Percentiles rank a stretch among this genome's conserved stretches.
Conservation (phyloP, 1,284 basidiomycete species). For the Pseudozyma sp. region DNA sequence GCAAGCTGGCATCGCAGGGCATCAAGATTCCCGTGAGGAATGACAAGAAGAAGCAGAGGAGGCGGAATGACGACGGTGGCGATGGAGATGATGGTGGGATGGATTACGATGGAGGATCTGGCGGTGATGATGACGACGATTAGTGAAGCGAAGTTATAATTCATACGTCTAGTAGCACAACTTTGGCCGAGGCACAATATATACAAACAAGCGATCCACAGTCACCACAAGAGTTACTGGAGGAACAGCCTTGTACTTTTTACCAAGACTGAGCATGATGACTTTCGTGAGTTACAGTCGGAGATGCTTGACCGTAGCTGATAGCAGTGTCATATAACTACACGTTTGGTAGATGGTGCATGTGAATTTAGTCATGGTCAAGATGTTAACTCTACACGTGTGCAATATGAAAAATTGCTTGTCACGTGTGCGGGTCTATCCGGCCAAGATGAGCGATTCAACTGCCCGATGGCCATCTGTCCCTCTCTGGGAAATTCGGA, state of each 20-base stretch:
- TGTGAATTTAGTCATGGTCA: too few relatives aligned
- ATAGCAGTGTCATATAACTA: too few relatives aligned
- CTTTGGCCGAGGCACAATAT: too few relatives aligned
- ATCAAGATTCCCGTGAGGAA: conserved; percentile 63
- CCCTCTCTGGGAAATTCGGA: conserved; percentile 12
- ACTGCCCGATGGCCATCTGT: neutral
- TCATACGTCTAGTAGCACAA: neutral
- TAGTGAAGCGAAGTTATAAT: neutral
- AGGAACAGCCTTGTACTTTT: too few relatives aligned
- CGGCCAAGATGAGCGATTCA: conserved; percentile 1
- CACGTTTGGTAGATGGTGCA: too few relatives aligned
- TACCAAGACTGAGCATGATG: too few relatives aligned
- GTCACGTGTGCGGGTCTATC: conserved; percentile 27
- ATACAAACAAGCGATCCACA: too few relatives aligned
- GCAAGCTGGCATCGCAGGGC: conserved; percentile 62
- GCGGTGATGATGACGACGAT: conserved; percentile 48
- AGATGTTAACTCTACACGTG: neutral
- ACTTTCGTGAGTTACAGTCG: too few relatives aligned
- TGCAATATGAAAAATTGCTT: neutral
- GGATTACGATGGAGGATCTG: conserved; percentile 43
- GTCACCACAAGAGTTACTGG: too few relatives aligned
- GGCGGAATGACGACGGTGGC: conserved; percentile 28
- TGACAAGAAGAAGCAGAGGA: conserved; percentile 59
- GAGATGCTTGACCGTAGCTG: too few relatives aligned
- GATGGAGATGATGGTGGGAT: conserved; percentile 23